Percentiles rank a stretch among this genome's conserved stretches.
These are phyloP conservation scores for Ailanthus altissimus DNA, from an alignment of 345 rosid species.

Conservation along the genomic window DNA sequence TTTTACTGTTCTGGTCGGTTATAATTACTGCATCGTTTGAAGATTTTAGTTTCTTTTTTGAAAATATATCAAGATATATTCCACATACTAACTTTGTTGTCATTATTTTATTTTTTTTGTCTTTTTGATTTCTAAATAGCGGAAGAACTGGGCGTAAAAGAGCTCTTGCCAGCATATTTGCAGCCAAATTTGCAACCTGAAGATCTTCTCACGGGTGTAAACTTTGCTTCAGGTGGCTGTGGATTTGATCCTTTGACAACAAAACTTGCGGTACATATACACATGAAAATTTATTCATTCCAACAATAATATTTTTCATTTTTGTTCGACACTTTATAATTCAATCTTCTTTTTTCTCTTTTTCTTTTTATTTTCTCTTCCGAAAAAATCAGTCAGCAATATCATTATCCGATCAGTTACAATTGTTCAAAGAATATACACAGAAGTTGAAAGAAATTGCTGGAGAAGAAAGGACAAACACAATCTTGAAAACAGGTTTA, in stretches of 20 bases:
- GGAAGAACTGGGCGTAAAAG: constrained; percentile 62
- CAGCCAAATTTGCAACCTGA: constrained; percentile 44
- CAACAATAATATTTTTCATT: background rate
- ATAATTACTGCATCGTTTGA: background rate
- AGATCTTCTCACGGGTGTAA: constrained; percentile 70
- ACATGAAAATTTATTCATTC: background rate
- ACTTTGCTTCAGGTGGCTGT: constrained; percentile 72
- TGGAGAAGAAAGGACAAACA: constrained; percentile 40
- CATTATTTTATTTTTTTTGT: background rate
- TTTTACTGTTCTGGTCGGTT: background rate
- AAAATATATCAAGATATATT: too few species aligned
- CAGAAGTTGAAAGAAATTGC: constrained; percentile 34
- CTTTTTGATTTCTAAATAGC: constrained; percentile 31
- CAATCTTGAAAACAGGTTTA: constrained; percentile 34
- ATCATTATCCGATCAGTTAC: constrained; percentile 43
- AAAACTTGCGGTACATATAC: constrained; percentile 40
- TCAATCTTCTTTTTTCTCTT: background rate
- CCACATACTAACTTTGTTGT: too few species aligned
- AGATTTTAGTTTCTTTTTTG: background rate
- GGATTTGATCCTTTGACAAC: constrained; percentile 71
- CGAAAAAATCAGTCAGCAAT: constrained; percentile 1
- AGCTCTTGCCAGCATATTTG: constrained; percentile 57
- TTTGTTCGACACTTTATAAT: background rate
- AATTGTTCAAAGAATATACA: constrained; percentile 43
- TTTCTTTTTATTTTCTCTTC: too few species aligned